Conservation (phyloP, 768 basidiomycete genomes). For the Kwoniella heveanensis region DNA sequence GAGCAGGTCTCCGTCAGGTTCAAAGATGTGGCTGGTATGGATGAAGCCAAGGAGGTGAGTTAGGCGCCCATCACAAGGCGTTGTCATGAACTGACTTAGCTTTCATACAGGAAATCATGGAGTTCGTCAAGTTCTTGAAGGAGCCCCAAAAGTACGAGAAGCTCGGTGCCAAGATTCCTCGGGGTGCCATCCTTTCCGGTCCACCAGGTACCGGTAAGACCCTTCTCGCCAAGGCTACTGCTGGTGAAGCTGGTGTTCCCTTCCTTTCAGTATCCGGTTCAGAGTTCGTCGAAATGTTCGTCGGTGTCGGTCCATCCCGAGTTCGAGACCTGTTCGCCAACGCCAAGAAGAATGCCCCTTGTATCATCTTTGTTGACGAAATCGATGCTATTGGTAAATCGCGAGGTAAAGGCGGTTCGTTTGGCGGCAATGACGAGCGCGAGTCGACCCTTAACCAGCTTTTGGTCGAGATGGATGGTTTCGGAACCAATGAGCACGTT, state of each 20-base stretch:
- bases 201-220: constrained; percentile 96
- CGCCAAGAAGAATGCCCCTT: constrained; percentile 95
- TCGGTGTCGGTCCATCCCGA: constrained; percentile 95
- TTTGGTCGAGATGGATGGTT: constrained; percentile 99
- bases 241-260: constrained; percentile 94
- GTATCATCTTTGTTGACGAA: constrained; percentile 98
- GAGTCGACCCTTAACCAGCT: constrained; percentile 97
- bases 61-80: too few relatives aligned
- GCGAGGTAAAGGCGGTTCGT: constrained; percentile 72
- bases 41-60: constrained; percentile 86
- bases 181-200: constrained; percentile 56
- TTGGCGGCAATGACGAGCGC: constrained; percentile 95
- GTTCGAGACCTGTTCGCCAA: constrained; percentile 97
- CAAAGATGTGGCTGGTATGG: constrained; percentile 98
- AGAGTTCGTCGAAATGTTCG: constrained; percentile 99
- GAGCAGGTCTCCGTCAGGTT: constrained; percentile 91
- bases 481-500: constrained; percentile 93
- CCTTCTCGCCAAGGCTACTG: constrained; percentile 94
- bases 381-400: constrained; percentile 99
- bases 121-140: constrained; percentile 98
- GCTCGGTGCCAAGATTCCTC: constrained; percentile 87
- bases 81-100: too few relatives aligned
- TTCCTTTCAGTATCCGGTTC: constrained; percentile 99
- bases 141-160: constrained; percentile 92
- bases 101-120: constrained; percentile 79